Base-by-base conservation (phyloP, 2,329 filamentous ascomycete genomes). In the Colletotrichum sp. region DNA sequence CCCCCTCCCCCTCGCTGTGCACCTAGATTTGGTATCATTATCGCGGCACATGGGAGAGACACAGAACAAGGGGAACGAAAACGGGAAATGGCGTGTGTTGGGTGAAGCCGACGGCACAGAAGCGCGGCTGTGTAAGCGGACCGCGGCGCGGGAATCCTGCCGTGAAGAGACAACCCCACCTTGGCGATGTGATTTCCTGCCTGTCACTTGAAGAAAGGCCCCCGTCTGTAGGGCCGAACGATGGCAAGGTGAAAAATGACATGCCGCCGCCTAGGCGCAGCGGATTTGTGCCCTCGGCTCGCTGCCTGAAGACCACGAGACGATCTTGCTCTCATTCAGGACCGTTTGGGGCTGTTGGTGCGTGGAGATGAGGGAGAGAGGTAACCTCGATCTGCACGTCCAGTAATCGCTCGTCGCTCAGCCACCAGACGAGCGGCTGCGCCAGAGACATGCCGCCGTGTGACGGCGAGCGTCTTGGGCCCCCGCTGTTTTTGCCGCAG, bases 401-500 rank as follows among this genome's bases (percentile, higher is more conserved):
- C 24, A 39, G 61, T 48, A 66, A 24, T 32, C n/a, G n/a, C 18
- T 63, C 26, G 30, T n/a, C n/a, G 36, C 73, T 68, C 59, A 75
- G 73, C 73, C 73, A 68, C 73, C n/a, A 24, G 43, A 39, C 57
- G 43, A 63, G 43, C 57, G 32, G 57, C 69, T 72, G 69, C 73
- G 70, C 32, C 55, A 52, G 67, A 70, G 55, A 24, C 26, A 24
- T 39, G 36, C 59, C 28, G 68, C n/a, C 21, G 60, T 55, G 28
- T 48, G 32, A 34, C 16, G 18, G 8, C 36, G 48, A 67, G 26
- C 36, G 9, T 63, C 36, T 30, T 13, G 15, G 34, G 24, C 7
- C n/a, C 34, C 72, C 73, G 43, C 57, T 73, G 6, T 73, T 68
- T 39, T n/a, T 64, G 70, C 61, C 69, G 73, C 73, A 75, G 72